Evolutionary conservation across 2,329 filamentous ascomycete species (phyloP).

Genomic region (Xylariaceae sp.): DNA sequence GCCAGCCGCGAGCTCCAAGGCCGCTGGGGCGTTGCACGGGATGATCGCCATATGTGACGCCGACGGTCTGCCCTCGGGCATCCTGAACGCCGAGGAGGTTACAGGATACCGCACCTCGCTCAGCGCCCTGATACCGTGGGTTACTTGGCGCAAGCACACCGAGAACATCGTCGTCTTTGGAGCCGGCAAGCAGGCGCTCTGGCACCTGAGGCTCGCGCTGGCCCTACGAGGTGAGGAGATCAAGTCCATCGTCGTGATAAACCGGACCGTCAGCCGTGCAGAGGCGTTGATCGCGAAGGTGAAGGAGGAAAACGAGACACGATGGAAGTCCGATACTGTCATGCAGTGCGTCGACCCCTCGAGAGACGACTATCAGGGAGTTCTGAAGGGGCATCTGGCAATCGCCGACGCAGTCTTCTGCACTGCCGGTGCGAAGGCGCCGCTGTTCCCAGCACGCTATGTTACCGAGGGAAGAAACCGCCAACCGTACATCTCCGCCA

Average conservation of each 20-base stretch:
- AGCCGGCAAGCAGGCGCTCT: constrained; percentile 16
- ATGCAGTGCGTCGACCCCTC: constrained; percentile 7
- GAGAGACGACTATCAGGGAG: constrained; percentile 3
- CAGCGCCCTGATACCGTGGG: constrained; percentile 11
- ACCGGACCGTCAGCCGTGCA: constrained; percentile 10
- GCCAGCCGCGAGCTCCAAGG: constrained; percentile 9
- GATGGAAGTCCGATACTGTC: constrained; percentile 7
- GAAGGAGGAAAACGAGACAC: constrained; percentile 5
- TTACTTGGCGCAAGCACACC: constrained; percentile 7
- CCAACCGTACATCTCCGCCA: constrained; percentile 13
- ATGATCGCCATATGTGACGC: constrained; percentile 14
- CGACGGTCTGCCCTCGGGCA: constrained; percentile 9
- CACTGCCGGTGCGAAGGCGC: constrained; percentile 6
- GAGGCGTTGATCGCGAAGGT: constrained; percentile 3
- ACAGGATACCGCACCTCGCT: constrained; percentile 14
- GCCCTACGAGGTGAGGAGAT: constrained; percentile 15
- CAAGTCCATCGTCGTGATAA: constrained; percentile 6
- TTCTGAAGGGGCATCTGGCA: constrained; percentile 1
- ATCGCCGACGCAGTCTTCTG: constrained; percentile 12
- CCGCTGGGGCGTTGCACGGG: constrained; percentile 6
- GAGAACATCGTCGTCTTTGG: constrained; percentile 11
- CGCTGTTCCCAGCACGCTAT: constrained; percentile 10
- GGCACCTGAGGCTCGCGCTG: constrained; percentile 13
- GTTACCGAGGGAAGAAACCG: constrained; percentile 4
- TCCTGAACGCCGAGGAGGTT: constrained; percentile 15